Conservation (phyloP, 495 filamentous ascomycete genomes). For the Penicillium egyptiacum region DNA sequence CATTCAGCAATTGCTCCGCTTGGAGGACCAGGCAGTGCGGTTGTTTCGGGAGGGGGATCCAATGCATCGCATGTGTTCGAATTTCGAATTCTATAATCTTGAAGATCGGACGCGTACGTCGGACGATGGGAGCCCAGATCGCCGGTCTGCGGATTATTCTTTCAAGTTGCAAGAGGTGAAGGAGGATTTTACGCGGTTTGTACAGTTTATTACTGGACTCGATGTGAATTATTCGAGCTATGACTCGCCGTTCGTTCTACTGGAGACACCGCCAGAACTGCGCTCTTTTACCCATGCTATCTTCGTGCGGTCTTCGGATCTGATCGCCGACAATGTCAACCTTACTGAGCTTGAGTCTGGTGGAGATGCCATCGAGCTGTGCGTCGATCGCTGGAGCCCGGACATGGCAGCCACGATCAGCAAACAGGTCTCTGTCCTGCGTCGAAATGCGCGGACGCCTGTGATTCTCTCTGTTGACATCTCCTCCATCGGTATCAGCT, state of each 20-base stretch:
- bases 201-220: slow-evolving; percentile 63
- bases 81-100: slow-evolving; percentile 79
- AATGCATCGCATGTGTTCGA: slow-evolving; percentile 64
- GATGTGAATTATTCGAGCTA: slow-evolving; percentile 55
- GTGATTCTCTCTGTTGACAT: slow-evolving; percentile 69
- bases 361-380: slow-evolving; percentile 71
- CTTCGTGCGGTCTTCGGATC: slow-evolving; percentile 59
- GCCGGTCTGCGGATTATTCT: slow-evolving; percentile 53
- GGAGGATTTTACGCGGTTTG: slow-evolving; percentile 70
- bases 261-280: slow-evolving; percentile 64
- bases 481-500: slow-evolving; percentile 39
- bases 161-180: slow-evolving; percentile 72
- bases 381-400: slow-evolving; percentile 62
- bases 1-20: slow-evolving; percentile 62
- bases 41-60: slow-evolving; percentile 54
- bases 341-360: slow-evolving; percentile 65
- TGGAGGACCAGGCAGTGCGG: slow-evolving; percentile 54
- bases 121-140: slow-evolving; percentile 43
- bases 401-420: slow-evolving; percentile 44
- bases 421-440: slow-evolving; percentile 46
- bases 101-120: slow-evolving; percentile 43
- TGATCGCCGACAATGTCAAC: slow-evolving; percentile 54
- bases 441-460: slow-evolving; percentile 61
- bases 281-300: slow-evolving; percentile 67
- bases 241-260: slow-evolving; percentile 70